Conservation (phyloP, 805 yeast genomes). For the Ogataea pilisensis region DNA sequence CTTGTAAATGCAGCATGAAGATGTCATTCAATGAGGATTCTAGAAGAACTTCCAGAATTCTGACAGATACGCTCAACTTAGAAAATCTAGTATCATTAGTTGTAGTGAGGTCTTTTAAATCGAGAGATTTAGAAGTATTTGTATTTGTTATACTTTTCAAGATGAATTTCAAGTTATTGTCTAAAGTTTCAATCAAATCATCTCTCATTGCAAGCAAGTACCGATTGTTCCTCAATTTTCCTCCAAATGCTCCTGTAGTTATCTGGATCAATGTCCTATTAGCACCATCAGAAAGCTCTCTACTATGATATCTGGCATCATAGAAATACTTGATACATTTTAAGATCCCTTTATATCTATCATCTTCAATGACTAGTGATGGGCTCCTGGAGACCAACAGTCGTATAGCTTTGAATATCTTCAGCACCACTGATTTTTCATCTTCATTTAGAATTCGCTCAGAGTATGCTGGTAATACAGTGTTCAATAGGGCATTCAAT, state of each 20-base stretch:
- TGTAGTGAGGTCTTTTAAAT: conserved; percentile 13
- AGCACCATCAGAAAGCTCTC: conserved; percentile 21
- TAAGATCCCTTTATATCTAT: conserved; percentile 18
- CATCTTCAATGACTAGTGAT: conserved; percentile 21
- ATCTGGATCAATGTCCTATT: conserved; percentile 22
- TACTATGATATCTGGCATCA: conserved; percentile 21
- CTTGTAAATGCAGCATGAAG: conserved; percentile 20
- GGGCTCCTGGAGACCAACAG: conserved; percentile 22
- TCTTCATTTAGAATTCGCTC: conserved; percentile 9
- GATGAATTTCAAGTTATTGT: conserved; percentile 19
- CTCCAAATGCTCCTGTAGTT: conserved; percentile 16
- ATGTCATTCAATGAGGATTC: conserved; percentile 19
- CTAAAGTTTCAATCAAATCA: conserved; percentile 18
- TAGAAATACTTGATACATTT: conserved; percentile 23
- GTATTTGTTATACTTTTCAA: conserved; percentile 26
- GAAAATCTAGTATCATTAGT: conserved; percentile 21
- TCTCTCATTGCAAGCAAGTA: conserved; percentile 21
- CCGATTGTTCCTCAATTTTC: conserved; percentile 21
- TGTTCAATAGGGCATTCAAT: conserved; percentile 25
- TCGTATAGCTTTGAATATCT: conserved; percentile 28
- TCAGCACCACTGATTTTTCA: conserved; percentile 19
- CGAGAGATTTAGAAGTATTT: conserved; percentile 10
- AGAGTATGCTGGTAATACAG: conserved; percentile 27
- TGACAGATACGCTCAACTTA: conserved; percentile 24
- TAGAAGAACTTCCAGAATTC: conserved; percentile 24